Percentiles rank a stretch among this genome's conserved stretches.
phyloP scores from a whole-genome alignment of 345 rosid species.

The Eucalyptus marginata region DNA sequence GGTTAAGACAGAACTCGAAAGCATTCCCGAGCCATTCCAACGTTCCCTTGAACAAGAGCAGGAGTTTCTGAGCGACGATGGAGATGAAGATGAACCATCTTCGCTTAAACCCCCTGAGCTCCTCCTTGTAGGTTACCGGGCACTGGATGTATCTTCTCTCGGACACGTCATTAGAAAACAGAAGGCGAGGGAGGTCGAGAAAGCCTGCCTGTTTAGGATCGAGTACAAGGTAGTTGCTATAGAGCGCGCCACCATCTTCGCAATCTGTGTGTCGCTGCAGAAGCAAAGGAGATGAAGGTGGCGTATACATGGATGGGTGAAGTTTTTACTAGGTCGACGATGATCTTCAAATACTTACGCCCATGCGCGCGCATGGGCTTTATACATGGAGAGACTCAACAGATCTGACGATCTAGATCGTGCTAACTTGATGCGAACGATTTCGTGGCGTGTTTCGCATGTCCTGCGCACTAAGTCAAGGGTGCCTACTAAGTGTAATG shows the following conservation, averaged over 20 bases:
- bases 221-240: constrained; percentile 7
- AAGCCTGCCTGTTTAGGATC: constrained; percentile 29
- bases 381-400: background rate
- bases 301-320: background rate
- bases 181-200: constrained; percentile 16
- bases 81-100: constrained; percentile 49
- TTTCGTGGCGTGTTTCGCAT: background rate
- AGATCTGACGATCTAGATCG: background rate
- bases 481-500: background rate
- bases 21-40: constrained; percentile 3
- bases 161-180: constrained; percentile 6
- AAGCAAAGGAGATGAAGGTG: background rate
- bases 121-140: background rate
- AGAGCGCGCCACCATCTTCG: background rate
- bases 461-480: background rate
- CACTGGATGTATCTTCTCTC: constrained; percentile 8
- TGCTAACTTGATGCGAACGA: background rate
- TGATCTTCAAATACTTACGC: background rate
- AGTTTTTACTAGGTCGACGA: background rate
- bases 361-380: background rate
- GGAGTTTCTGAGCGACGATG: constrained; percentile 21
- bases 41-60: constrained; percentile 4
- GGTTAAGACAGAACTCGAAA: constrained; percentile 24
- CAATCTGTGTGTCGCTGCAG: background rate
- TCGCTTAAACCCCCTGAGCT: constrained; percentile 3